Evolutionary conservation across 257 asterid genomes (phyloP).

Genomic region (Capsicum chinense): DNA sequence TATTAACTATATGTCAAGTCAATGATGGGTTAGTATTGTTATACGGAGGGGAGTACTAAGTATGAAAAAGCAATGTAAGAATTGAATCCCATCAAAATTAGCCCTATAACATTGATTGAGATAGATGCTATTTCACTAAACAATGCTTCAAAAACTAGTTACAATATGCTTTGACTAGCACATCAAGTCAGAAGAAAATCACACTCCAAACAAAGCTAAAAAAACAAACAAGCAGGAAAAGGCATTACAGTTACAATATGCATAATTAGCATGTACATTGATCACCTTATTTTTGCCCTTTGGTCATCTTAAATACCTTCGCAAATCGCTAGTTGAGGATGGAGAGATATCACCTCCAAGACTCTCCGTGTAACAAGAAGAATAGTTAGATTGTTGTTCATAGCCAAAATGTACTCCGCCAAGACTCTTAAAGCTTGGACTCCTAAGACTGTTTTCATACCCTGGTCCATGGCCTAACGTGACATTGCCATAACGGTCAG

Average conservation of each 20-base stretch:
- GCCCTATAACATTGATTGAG: neutral
- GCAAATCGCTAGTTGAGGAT: slow-evolving; percentile 42
- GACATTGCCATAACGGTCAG: slow-evolving; percentile 30
- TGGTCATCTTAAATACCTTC: slow-evolving; percentile 43
- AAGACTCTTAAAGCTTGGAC: slow-evolving; percentile 48
- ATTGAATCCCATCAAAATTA: neutral
- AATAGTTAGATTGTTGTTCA: slow-evolving; percentile 51
- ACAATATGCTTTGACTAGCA: slow-evolving; percentile 16
- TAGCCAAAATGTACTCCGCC: slow-evolving; percentile 32
- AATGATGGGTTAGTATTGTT: too few species aligned
- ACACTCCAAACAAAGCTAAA: slow-evolving; percentile 2
- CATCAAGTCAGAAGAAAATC: slow-evolving; percentile 15
- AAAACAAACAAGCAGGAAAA: neutral
- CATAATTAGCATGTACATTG: slow-evolving; percentile 11
- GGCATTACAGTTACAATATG: neutral
- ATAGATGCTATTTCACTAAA: neutral
- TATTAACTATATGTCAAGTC: too few species aligned
- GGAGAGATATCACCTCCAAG: slow-evolving; percentile 47
- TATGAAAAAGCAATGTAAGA: neutral
- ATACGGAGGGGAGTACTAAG: too few species aligned
- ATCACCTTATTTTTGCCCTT: slow-evolving; percentile 1
- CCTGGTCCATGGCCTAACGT: neutral
- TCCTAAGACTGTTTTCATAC: slow-evolving; percentile 32
- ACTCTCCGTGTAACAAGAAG: slow-evolving; percentile 42
- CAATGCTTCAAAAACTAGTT: slow-evolving; percentile 10